Evolutionary conservation across 1,284 basidiomycete genomes (phyloP), one percentile per base, ranked within the genome.

Genomic region (Xerocomus nothofagi): DNA sequence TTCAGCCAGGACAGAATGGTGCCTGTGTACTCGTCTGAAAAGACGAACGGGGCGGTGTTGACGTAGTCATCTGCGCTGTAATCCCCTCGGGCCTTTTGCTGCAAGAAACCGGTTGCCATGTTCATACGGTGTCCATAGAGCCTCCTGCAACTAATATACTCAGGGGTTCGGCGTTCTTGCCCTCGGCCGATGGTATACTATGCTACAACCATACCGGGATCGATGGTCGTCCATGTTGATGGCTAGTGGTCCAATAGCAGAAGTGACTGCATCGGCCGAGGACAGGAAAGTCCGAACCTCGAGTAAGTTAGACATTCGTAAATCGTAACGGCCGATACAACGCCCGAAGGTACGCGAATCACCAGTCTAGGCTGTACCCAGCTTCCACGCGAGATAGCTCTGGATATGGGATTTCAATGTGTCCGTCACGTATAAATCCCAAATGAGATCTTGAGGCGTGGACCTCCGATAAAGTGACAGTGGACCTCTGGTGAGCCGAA

Each of bases 41-140:
- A 93, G 23, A 91, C 88, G 60, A 89, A 93, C 6, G 80, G 68
- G 7, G 79, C 84, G 8, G 70, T 73, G 49, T 73, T 72, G 68
- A 80, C 81, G 64, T 90, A 89, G 37, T 71, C 60, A 3, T 72
- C 65, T 11, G 84, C 78, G 30, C 78, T 80, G 71, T 79, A 80
- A 36, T 60, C 68, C 18, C 34, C 49, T 17, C 47, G 50, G n/a
- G 14, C 23, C 1, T 3, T 30, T 27, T 27, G 41, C 18, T 40
- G 44, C 20, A 41, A n/a, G n/a, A 21, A 18, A 23, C 21, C 0
- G 29, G 38, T 52, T 18, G 20, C 18, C 61, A 65, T 62, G 37
- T 15, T 30, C 30, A 5, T 41, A 24, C 17, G 9, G 30, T 10
- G 7, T 24, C 6, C 33, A 38, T 6, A 14, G 20, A 23, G 20